These are phyloP conservation scores for Hypocreales sp. DNA, from an alignment of 2,329 filamentous ascomycete species.

Conservation along the genomic window DNA sequence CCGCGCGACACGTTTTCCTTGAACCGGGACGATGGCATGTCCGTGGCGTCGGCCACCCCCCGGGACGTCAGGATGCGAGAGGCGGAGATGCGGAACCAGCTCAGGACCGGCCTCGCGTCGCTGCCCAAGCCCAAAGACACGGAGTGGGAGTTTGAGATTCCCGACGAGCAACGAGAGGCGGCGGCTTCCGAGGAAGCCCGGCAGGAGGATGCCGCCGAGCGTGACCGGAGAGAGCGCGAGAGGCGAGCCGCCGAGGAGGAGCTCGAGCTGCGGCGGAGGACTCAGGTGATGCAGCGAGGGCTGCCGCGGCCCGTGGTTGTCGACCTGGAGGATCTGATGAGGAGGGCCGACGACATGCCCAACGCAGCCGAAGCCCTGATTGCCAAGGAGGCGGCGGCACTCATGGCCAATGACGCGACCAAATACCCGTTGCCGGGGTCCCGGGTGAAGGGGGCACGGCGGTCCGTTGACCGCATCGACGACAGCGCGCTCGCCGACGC, in stretches of 20 bases:
- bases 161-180: conserved; percentile 60
- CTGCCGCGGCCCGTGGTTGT: conserved; percentile 64
- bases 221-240: conserved; percentile 64
- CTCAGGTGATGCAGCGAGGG: conserved; percentile 76
- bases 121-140: conserved; percentile 86
- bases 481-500: conserved; percentile 63
- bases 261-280: conserved; percentile 68
- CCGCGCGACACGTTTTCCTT: conserved; percentile 78
- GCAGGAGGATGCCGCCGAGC: conserved; percentile 49
- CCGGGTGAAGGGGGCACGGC: conserved; percentile 46
- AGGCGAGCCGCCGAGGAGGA: conserved; percentile 58
- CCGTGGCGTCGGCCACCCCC: conserved; percentile 59
- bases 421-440: conserved; percentile 57
- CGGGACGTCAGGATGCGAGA: conserved; percentile 60
- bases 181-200: conserved; percentile 27
- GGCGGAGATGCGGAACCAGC: conserved; percentile 47
- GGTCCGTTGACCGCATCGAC: conserved; percentile 45
- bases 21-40: conserved; percentile 56
- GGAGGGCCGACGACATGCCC: conserved; percentile 40
- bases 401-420: conserved; percentile 70
- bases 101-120: conserved; percentile 61
- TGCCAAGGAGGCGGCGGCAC: conserved; percentile 57
- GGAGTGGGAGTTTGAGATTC: conserved; percentile 87
- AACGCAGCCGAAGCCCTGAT: conserved; percentile 56
- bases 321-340: conserved; percentile 53